Percentiles rank a stretch among this genome's conserved stretches.
These are phyloP conservation scores for Anthracocystis setariae DNA, from an alignment of 1,284 basidiomycete species.

Conservation along the genomic window DNA sequence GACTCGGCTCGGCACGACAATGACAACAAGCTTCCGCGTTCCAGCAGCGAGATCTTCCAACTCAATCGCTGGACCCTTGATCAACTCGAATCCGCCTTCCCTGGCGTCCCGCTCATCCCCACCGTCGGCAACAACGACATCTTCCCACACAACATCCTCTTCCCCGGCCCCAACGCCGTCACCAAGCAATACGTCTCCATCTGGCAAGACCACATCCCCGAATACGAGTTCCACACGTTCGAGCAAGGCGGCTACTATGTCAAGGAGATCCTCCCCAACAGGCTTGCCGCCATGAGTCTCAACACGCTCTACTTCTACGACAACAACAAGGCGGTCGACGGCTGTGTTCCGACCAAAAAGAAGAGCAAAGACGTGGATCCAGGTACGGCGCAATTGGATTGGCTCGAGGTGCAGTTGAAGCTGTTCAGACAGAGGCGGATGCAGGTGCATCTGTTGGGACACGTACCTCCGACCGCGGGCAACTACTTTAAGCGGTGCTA, in stretches of 20 bases:
- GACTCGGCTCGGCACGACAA: conserved; percentile 93
- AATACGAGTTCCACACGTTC: conserved; percentile 76
- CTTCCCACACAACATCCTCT: conserved; percentile 68
- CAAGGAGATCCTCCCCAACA: conserved; percentile 80
- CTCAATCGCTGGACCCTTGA: conserved; percentile 77
- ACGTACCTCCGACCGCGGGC: conserved; percentile 79
- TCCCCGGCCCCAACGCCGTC: conserved; percentile 79
- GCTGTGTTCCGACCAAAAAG: conserved; percentile 59
- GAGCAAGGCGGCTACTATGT: conserved; percentile 79
- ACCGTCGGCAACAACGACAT: conserved; percentile 76
- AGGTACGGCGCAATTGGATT: conserved; percentile 72
- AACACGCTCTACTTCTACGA: conserved; percentile 95
- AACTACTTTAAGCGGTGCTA: conserved; percentile 89
- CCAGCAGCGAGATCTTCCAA: conserved; percentile 81
- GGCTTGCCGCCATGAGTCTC: conserved; percentile 82
- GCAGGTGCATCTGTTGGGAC: conserved; percentile 74
- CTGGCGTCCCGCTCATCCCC: conserved; percentile 83
- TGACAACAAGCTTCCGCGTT: conserved; percentile 81
- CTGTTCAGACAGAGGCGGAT: conserved; percentile 78
- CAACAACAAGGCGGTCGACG: conserved; percentile 80
- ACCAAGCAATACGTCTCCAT: conserved; percentile 77
- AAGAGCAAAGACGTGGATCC: conserved; percentile 43
- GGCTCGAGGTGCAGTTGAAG: conserved; percentile 86
- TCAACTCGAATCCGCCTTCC: conserved; percentile 80
- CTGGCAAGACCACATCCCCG: conserved; percentile 85